A percentile compares a stretch with the other conserved stretches of the same genome.
These are phyloP conservation scores for Cytospora chrysosperma DNA, from an alignment of 2,329 filamentous ascomycete species.

Conservation along the genomic window DNA sequence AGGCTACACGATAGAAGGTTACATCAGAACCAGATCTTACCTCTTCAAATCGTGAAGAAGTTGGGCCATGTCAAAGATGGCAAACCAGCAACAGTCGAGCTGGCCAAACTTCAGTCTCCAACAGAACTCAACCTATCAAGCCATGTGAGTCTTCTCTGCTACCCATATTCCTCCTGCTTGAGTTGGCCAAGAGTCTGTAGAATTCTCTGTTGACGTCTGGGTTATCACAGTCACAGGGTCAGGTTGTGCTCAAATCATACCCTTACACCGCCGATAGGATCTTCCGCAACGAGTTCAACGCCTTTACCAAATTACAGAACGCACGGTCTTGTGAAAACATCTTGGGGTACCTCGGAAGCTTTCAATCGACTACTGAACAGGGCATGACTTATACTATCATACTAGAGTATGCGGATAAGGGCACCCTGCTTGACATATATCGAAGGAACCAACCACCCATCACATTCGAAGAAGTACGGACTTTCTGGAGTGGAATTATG, in stretches of 20 bases:
- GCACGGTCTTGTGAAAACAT: background rate
- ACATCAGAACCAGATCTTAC: background rate
- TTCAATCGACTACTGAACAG: background rate
- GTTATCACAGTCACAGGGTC: background rate
- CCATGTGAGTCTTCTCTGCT: no score
- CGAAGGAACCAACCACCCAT: background rate
- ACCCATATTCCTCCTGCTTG: no score
- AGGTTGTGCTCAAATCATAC: background rate
- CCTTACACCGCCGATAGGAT: background rate
- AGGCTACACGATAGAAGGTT: background rate
- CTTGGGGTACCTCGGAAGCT: background rate
- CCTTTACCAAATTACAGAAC: background rate
- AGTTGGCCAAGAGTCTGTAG: background rate
- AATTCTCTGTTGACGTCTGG: background rate
- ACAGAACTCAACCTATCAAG: no score
- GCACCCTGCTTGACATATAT: background rate
- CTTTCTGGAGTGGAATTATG: background rate
- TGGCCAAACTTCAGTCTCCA: background rate
- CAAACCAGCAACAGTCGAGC: background rate
- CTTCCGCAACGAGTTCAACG: background rate
- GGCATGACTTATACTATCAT: background rate
- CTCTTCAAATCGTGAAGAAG: background rate
- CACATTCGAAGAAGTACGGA: background rate
- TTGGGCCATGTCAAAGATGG: background rate
- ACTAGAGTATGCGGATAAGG: background rate